A percentile compares a stretch with the other conserved stretches of the same genome.
Evolutionary conservation across 106 monocot species (phyloP).

Genomic region (Platanthera guangdongensis): DNA sequence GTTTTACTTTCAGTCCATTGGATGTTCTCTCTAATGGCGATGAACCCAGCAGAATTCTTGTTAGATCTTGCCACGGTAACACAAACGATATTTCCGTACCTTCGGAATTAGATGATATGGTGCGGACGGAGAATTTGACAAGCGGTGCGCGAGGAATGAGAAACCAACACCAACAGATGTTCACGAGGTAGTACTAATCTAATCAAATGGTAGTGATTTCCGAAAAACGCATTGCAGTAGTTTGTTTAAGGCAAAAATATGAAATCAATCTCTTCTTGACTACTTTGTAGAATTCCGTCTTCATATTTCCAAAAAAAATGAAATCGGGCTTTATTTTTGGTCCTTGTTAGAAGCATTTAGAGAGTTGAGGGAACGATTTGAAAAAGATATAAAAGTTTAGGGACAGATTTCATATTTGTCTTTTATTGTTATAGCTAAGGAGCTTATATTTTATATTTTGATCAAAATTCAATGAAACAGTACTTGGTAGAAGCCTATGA

Average conservation of each 20-base stretch:
- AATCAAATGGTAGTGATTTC: not conserved
- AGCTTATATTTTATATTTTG: not conserved
- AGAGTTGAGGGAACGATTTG: no score
- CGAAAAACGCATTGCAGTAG: no score
- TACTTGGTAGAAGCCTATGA: conserved; percentile 82
- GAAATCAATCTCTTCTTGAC: no score
- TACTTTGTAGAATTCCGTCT: no score
- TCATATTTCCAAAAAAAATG: no score
- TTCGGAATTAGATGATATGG: conserved; percentile 55
- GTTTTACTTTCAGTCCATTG: conserved; percentile 64
- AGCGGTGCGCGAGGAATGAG: conserved; percentile 32
- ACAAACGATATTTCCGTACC: conserved; percentile 57
- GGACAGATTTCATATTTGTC: no score
- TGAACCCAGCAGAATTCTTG: conserved; percentile 91
- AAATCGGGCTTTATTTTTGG: no score
- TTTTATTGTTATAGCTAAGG: no score
- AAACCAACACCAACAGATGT: conserved; percentile 57
- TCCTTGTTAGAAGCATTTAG: no score
- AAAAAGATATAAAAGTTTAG: no score
- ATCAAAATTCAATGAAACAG: conserved; percentile 32
- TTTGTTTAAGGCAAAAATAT: no score
- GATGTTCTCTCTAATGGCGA: conserved; percentile 71
- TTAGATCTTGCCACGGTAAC: conserved; percentile 76
- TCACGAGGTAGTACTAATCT: conserved; percentile 47
- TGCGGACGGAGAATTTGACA: conserved; percentile 33